Base-by-base conservation (phyloP, 2,329 filamentous ascomycete species). In the Zymoseptoria crescenta region DNA sequence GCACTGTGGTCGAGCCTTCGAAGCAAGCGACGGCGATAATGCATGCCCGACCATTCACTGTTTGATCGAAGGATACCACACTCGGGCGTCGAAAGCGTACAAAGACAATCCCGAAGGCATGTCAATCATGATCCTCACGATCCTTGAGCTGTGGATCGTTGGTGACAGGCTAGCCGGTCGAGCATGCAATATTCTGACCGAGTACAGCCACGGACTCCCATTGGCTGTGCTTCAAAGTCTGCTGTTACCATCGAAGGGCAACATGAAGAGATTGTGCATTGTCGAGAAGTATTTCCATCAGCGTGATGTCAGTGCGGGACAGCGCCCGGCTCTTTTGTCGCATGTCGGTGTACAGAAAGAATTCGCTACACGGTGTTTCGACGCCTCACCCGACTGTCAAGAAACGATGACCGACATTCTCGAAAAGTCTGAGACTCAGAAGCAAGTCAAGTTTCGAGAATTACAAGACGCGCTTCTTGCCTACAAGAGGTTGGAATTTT, bases 121-220 rank as follows among this genome's bases (percentile, higher is more conserved):
- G 63, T 84, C 83, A 1, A 58, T 70, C 0, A 76, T 81, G 64
- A 69, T 87, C 0, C 73, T 88, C 1, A 76, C 72, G 7, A 30
- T 83, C 0, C 78, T 87, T 66, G 79, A 83, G 53, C 62, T 85
- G 0, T 89, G 85, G 85, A 68, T 80, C 2, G 64, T 68, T 1
- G 77, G 87, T 68, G 86, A 89, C 62, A 65, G 72, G 16, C 69
- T 67, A 19, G 79, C 80, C 0, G 70, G 75, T 0, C 10, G 51
- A 0, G 61, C 61, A 0, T 83, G 75, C 52, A 78, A 79, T 0
- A 67, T 87, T 0, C 70, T 89, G 0, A 30, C 55, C 0, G 70
- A 81, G 0, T 85, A 80, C 54, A 74, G 80, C n/a, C 82, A 84
- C 0, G 72, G 75, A 0, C 81, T 89, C 55, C 62, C 70, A 0